Base-by-base conservation (phyloP, 371 early-diverging fungal genomes). In the Circinella umbellata region DNA sequence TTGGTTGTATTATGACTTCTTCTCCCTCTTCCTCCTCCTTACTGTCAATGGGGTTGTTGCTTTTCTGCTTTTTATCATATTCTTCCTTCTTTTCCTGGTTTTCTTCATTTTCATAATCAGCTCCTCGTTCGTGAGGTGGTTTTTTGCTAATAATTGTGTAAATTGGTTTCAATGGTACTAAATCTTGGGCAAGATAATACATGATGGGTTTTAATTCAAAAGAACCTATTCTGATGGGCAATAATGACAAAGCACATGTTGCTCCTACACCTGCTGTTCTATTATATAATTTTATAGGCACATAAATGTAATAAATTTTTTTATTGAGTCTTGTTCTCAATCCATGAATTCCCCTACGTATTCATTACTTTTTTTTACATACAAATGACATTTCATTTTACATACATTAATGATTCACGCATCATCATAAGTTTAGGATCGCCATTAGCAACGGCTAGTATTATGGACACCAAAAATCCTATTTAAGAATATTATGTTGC, bases 351-450 rank as follows among this genome's bases (percentile, higher is more conserved):
- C 27, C 42, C 5, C 42, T 47, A 46, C 20, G 34, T 17, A 18
- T 63, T 65, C 10, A 13, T 7, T 14, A 49, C 4, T n/a, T 35
- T 63, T 76, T 80, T 42, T 42, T 42, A 42, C 42, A 27, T 27
- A 27, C 42, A 42, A 42, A 42, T 42, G 42, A 9, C 42, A 42
- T 42, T 42, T 42, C 42, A 6, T 27, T 27, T 42, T 42, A 42
- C 42, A 42, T 76, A 74, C 79, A 82, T 76, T 74, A 84, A 73
- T 1, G 86, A 86, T 68, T 83, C 86, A 47, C 86, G 66, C 69
- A 86, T 64, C 34, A 85, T 63, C n/a, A 85, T 69, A 34, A 85
- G 66, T 51, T 80, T 81, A 8, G 86, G 83, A 66, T 85, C 80
- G 34, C 79, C 78, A 64, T 83, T 81, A 35, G 79, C 61, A 6